phyloP scores from a whole-genome alignment of 208 protist species.

The Kentomonas sorsogonicus region DNA sequence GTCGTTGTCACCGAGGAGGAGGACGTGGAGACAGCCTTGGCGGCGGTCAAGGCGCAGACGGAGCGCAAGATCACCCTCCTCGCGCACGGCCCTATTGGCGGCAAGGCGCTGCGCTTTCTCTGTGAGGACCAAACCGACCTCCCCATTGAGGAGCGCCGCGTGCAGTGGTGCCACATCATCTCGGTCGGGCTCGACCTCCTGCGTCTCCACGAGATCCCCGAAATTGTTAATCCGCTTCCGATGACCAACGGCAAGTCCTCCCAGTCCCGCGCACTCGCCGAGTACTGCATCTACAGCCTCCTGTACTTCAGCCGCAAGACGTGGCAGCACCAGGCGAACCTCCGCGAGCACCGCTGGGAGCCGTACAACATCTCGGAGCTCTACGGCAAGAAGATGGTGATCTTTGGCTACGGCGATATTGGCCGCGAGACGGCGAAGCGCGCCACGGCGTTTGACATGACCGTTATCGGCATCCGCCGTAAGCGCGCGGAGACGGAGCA shows the following conservation, averaged over 20 bases:
- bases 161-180: slow-evolving; percentile 43
- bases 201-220: slow-evolving; percentile 14
- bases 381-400: slow-evolving; percentile 31
- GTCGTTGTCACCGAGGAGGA: too few relatives aligned
- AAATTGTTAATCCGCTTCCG: slow-evolving; percentile 23
- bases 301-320: slow-evolving; percentile 63
- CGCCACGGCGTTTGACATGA: slow-evolving; percentile 25
- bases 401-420: slow-evolving; percentile 69
- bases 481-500: slow-evolving; percentile 13
- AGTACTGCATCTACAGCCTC: slow-evolving; percentile 48
- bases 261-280: slow-evolving; percentile 35
- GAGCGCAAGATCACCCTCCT: slow-evolving; percentile 18
- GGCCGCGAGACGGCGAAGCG: slow-evolving; percentile 20
- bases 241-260: slow-evolving; percentile 36
- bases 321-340: too few relatives aligned
- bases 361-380: slow-evolving; percentile 34
- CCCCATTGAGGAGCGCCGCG: slow-evolving; percentile 20
- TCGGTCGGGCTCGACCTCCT: slow-evolving; percentile 41
- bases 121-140: slow-evolving; percentile 25
- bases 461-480: slow-evolving; percentile 30
- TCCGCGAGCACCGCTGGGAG: slow-evolving; percentile 34
- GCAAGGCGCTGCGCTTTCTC: slow-evolving; percentile 20
- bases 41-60: background rate
- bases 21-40: too few relatives aligned
- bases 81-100: slow-evolving; percentile 16